Evolutionary conservation across 768 basidiomycete genomes (phyloP).

Genomic region (Trametes cingulata): DNA sequence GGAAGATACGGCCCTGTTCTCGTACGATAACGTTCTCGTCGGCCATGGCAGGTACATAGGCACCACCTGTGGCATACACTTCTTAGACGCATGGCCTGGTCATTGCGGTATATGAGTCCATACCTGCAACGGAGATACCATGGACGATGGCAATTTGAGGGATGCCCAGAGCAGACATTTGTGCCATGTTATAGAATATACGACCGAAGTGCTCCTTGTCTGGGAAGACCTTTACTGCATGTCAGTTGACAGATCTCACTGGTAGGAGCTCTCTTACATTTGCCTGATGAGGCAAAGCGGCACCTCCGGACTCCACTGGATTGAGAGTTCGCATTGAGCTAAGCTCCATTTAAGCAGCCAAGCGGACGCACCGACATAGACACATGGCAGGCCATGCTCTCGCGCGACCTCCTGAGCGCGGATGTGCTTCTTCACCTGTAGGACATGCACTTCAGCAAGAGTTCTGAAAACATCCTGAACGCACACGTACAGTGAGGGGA

Average conservation of each 20-base stretch:
- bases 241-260: background rate
- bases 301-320: conserved; percentile 91
- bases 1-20: conserved; percentile 91
- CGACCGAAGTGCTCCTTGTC: conserved; percentile 95
- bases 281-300: conserved; percentile 89
- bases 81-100: background rate
- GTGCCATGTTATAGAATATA: conserved; percentile 98
- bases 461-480: background rate
- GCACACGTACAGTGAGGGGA: conserved; percentile 65
- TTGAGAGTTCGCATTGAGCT: background rate
- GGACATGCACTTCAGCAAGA: background rate
- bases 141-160: conserved; percentile 94
- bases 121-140: conserved; percentile 89
- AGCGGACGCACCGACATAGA: conserved; percentile 76
- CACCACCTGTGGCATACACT: conserved; percentile 57
- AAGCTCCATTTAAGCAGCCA: background rate
- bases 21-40: conserved; percentile 91
- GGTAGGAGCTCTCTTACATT: conserved; percentile 45
- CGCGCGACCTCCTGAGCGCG: conserved; percentile 94
- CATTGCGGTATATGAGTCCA: background rate
- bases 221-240: conserved; percentile 66
- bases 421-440: conserved; percentile 89
- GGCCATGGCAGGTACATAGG: conserved; percentile 95
- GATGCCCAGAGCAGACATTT: conserved; percentile 89
- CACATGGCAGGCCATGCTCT: conserved; percentile 86